phyloP scores from a whole-genome alignment of 139 green algal genomes.

The Asterochloris sp. region DNA sequence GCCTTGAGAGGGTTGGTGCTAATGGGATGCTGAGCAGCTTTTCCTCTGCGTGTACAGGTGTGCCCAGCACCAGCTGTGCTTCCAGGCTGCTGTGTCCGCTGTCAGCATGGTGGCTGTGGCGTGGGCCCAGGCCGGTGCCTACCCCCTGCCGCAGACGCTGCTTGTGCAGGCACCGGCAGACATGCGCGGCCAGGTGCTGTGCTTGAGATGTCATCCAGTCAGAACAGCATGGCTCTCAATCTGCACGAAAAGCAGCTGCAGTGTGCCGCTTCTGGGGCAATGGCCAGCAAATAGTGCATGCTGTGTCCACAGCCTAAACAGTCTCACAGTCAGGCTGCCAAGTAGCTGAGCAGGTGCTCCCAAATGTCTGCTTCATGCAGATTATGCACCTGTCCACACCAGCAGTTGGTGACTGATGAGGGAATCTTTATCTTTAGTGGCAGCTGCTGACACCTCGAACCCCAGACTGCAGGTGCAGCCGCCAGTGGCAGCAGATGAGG shows the following conservation, averaged over 20 bases:
- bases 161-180: constrained; percentile 21
- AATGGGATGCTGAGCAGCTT: too few relatives aligned
- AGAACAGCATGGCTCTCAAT: neutral
- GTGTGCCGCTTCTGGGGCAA: neutral
- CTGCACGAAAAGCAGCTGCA: neutral
- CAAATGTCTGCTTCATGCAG: neutral
- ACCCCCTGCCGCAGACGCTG: constrained; percentile 22
- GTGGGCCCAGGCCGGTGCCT: neutral
- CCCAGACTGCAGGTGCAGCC: neutral
- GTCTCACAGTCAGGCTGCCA: neutral
- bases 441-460: neutral
- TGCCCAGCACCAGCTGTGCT: too few relatives aligned
- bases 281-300: neutral
- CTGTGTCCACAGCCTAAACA: neutral
- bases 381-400: neutral
- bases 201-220: neutral
- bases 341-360: neutral
- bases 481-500: constrained; percentile 9
- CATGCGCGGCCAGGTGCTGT: constrained; percentile 14
- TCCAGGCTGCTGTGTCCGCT: constrained; percentile 13
- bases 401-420: neutral
- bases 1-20: too few relatives aligned
- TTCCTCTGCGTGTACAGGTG: too few relatives aligned
- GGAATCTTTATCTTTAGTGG: neutral
- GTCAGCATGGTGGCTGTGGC: constrained; percentile 19